These are phyloP conservation scores for Acanthamoeba divionensis DNA, from an alignment of 208 protist species.

Conservation along the genomic window DNA sequence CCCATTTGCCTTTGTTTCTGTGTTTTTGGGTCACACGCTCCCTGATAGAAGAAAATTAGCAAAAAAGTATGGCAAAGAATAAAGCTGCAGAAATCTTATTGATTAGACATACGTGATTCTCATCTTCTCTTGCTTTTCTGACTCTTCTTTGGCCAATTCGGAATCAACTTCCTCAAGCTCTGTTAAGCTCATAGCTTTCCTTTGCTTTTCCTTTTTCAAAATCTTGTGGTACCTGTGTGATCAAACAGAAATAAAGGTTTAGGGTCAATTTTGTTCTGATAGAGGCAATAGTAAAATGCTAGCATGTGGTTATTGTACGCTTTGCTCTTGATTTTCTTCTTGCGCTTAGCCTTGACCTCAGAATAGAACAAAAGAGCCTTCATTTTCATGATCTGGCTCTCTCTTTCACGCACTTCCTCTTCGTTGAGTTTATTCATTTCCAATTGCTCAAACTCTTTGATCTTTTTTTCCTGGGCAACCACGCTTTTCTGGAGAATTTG, in stretches of 20 bases:
- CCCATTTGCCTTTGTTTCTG: conserved; percentile 53
- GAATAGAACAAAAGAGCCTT: conserved; percentile 44
- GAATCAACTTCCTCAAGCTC: conserved; percentile 23
- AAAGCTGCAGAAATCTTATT: neutral
- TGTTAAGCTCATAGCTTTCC: neutral
- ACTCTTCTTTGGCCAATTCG: neutral
- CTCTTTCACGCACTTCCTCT: neutral
- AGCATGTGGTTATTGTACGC: neutral
- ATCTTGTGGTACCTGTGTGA: conserved; percentile 3
- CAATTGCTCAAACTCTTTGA: neutral
- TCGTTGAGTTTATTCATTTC: neutral
- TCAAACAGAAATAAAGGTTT: neutral
- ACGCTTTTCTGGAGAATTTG: neutral
- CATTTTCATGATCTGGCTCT: conserved; percentile 44
- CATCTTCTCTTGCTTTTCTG: conserved; percentile 16
- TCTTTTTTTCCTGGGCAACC: neutral
- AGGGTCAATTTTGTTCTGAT: too few species aligned
- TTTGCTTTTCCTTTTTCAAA: conserved; percentile 47
- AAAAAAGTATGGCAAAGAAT: neutral
- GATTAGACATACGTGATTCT: conserved; percentile 14
- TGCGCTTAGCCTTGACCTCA: conserved; percentile 39
- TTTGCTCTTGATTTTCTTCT: conserved; percentile 55
- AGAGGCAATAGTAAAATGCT: too few species aligned
- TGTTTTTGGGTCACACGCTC: neutral
- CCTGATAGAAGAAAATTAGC: neutral